These are phyloP conservation scores for Penicillium brasilianum DNA, from an alignment of 2,329 filamentous ascomycete species.

Conservation along the genomic window DNA sequence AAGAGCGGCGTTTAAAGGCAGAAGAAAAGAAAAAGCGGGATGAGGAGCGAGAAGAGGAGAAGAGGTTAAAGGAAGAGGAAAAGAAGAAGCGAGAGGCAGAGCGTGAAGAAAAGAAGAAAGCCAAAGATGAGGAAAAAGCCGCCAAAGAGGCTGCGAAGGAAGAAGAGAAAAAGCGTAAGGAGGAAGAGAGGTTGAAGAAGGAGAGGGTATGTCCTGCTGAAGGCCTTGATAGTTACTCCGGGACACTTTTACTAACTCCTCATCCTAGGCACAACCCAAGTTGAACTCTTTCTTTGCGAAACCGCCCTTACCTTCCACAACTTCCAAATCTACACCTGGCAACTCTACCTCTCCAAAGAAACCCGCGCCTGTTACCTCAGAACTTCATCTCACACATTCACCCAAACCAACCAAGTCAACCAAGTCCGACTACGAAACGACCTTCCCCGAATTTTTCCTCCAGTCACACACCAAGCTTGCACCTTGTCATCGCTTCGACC, in stretches of 20 bases:
- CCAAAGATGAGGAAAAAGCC: conserved; percentile 52
- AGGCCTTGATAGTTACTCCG: neutral
- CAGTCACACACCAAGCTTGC: conserved; percentile 76
- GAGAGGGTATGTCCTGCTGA: conserved; percentile 44
- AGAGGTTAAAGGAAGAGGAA: conserved; percentile 54
- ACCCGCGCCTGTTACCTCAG: conserved; percentile 13
- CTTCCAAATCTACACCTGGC: conserved; percentile 17
- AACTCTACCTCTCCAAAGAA: conserved; percentile 39
- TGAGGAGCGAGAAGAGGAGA: conserved; percentile 42
- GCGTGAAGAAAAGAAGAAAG: conserved; percentile 52
- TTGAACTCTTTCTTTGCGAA: conserved; percentile 58
- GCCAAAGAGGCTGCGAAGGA: conserved; percentile 48
- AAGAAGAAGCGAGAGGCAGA: conserved; percentile 52
- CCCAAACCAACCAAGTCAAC: conserved; percentile 28
- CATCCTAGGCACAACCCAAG: conserved; percentile 53
- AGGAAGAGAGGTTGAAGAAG: conserved; percentile 55
- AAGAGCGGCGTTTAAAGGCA: conserved; percentile 28
- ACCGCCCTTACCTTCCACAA: conserved; percentile 40
- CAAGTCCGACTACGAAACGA: conserved; percentile 65
- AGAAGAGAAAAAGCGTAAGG: conserved; percentile 54
- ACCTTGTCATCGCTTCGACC: conserved; percentile 56
- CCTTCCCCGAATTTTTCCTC: conserved; percentile 82
- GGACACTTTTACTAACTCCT: conserved; percentile 22
- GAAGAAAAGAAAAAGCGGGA: conserved; percentile 38
- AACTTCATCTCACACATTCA: conserved; percentile 10